Evolutionary conservation across 257 asterid genomes (phyloP).

Genomic region (Fraxinus quadrangulata): DNA sequence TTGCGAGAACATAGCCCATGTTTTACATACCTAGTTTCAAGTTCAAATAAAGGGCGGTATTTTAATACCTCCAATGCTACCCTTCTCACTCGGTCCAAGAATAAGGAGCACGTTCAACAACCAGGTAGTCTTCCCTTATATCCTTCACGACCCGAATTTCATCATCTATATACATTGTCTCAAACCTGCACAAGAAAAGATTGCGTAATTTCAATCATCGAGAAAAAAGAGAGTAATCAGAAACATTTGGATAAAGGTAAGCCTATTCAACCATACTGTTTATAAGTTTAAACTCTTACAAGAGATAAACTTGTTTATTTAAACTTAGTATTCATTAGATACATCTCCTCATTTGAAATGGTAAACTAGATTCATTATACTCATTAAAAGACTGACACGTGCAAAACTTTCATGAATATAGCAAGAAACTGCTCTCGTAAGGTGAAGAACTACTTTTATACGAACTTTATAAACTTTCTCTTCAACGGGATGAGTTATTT

Average conservation of each 20-base stretch:
- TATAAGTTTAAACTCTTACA: too few species aligned
- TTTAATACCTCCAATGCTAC: neutral
- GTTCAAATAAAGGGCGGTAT: neutral
- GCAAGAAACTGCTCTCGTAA: neutral
- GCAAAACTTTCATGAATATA: neutral
- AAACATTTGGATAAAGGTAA: too few species aligned
- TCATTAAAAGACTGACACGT: neutral
- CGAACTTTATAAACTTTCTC: neutral
- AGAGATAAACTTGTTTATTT: too few species aligned
- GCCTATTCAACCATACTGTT: too few species aligned
- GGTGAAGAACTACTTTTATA: neutral
- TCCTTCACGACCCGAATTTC: conserved; percentile 93
- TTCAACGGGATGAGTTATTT: neutral
- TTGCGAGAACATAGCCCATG: neutral
- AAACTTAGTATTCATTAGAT: neutral
- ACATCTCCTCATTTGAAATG: neutral
- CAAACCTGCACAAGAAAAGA: conserved; percentile 56
- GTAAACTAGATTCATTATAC: neutral
- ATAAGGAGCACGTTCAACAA: conserved; percentile 90
- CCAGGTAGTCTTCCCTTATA: conserved; percentile 76
- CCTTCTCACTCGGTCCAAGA: conserved; percentile 73
- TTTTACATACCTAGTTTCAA: too few species aligned
- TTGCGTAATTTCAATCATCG: conserved; percentile 4
- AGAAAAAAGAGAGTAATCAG: neutral
- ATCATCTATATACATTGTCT: conserved; percentile 73